A percentile compares a stretch with the other conserved stretches of the same genome.
Conservation (phyloP, 208 protist genomes). For the Leishmania aethiopica region DNA sequence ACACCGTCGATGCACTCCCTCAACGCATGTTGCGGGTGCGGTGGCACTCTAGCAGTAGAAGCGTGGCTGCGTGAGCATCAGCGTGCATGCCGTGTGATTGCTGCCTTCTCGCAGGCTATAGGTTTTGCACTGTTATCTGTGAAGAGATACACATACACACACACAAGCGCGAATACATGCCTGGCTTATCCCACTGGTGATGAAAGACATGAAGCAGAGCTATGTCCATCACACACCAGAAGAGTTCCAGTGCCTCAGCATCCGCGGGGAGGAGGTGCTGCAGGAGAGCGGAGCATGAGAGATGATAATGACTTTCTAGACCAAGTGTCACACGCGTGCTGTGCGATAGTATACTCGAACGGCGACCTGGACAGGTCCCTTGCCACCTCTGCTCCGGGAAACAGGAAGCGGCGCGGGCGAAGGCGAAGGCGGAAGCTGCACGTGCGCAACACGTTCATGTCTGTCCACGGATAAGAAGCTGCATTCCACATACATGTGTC, state of each 20-base stretch:
- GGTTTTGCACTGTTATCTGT: slow-evolving; percentile 1
- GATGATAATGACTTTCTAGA: neutral
- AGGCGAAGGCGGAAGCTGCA: neutral
- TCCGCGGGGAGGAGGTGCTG: neutral
- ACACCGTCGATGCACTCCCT: neutral
- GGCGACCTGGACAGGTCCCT: neutral
- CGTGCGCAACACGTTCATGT: neutral
- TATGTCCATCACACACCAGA: neutral
- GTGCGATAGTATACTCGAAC: neutral
- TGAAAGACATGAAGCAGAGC: neutral
- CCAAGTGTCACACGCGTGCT: neutral
- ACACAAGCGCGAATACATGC: neutral
- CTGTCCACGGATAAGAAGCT: neutral
- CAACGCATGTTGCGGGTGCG: neutral
- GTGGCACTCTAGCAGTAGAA: neutral
- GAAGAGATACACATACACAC: neutral
- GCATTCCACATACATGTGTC: no score
- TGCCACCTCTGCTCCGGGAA: neutral
- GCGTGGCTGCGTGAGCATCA: neutral
- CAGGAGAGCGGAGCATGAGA: neutral
- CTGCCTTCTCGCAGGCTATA: neutral
- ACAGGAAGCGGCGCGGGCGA: neutral
- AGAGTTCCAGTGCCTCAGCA: neutral
- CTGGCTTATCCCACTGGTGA: neutral
- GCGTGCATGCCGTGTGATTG: neutral